Evolutionary conservation across 176 grass and related monocot species (phyloP).

Genomic region (Rhynchospora breviuscula): DNA sequence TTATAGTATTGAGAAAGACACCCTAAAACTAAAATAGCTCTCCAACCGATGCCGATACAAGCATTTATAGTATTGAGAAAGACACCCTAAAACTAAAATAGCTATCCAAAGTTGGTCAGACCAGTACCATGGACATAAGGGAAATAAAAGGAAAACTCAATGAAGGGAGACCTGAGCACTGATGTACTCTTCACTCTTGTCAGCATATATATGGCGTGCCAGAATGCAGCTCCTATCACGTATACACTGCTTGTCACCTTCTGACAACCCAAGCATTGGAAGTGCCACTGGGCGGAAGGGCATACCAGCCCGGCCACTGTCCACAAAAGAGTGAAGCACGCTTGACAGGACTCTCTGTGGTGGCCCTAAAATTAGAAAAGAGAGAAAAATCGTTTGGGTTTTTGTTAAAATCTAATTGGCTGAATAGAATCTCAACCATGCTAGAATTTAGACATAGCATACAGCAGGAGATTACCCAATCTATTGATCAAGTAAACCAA

Average conservation of each 20-base stretch:
- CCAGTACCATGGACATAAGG: not conserved
- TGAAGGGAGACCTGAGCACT: slow-evolving; percentile 58
- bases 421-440: not conserved
- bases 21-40: not conserved
- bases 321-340: slow-evolving; percentile 80
- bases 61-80: too few relatives aligned
- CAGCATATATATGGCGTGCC: slow-evolving; percentile 89
- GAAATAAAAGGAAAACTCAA: not conserved
- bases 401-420: not conserved
- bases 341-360: slow-evolving; percentile 86
- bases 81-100: not conserved
- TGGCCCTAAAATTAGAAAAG: slow-evolving; percentile 51
- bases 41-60: too few relatives aligned
- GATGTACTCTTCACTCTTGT: slow-evolving; percentile 95
- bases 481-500: slow-evolving; percentile 5
- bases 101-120: not conserved
- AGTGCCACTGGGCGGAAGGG: slow-evolving; percentile 79
- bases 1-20: not conserved
- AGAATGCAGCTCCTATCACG: slow-evolving; percentile 98
- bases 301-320: slow-evolving; percentile 75
- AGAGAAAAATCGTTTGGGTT: not conserved
- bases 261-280: slow-evolving; percentile 91
- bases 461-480: not conserved
- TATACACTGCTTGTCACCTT: slow-evolving; percentile 93
- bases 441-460: not conserved